phyloP scores from a whole-genome alignment of 805 yeast species.

The Spathaspora arborariae region DNA sequence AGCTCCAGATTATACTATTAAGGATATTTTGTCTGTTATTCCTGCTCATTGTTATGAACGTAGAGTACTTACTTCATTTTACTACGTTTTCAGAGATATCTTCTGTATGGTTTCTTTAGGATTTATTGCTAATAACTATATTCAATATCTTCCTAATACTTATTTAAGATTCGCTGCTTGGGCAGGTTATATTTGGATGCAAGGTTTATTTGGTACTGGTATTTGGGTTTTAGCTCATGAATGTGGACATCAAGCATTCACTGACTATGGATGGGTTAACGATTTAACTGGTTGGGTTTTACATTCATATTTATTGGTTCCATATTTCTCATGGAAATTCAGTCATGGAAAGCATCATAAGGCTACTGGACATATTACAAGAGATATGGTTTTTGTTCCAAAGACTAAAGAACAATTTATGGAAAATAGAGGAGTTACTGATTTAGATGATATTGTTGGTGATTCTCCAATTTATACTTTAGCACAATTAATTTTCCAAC shows the following conservation, averaged over 20 bases:
- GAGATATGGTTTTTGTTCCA: slow-evolving; percentile 87
- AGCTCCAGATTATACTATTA: slow-evolving; percentile 73
- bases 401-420: slow-evolving; percentile 56
- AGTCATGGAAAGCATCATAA: slow-evolving; percentile 87
- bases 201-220: slow-evolving; percentile 73
- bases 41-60: slow-evolving; percentile 76
- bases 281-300: slow-evolving; percentile 81
- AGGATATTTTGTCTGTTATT: slow-evolving; percentile 67
- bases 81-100: slow-evolving; percentile 68
- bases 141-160: slow-evolving; percentile 46
- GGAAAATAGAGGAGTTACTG: slow-evolving; percentile 28
- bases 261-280: slow-evolving; percentile 67
- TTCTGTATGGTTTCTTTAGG: slow-evolving; percentile 46
- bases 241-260: slow-evolving; percentile 87
- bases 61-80: slow-evolving; percentile 48
- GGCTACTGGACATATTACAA: slow-evolving; percentile 77
- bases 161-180: slow-evolving; percentile 53
- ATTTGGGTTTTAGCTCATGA: slow-evolving; percentile 87
- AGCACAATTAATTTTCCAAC: slow-evolving; percentile 56
- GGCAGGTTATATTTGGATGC: slow-evolving; percentile 49
- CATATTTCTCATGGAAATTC: slow-evolving; percentile 84
- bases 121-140: slow-evolving; percentile 44
- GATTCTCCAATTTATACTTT: slow-evolving; percentile 74
- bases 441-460: slow-evolving; percentile 55
- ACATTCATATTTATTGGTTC: slow-evolving; percentile 76